Evolutionary conservation across 495 filamentous ascomycete species (phyloP).

Genomic region (Umbilicaria muhlenbergii): DNA sequence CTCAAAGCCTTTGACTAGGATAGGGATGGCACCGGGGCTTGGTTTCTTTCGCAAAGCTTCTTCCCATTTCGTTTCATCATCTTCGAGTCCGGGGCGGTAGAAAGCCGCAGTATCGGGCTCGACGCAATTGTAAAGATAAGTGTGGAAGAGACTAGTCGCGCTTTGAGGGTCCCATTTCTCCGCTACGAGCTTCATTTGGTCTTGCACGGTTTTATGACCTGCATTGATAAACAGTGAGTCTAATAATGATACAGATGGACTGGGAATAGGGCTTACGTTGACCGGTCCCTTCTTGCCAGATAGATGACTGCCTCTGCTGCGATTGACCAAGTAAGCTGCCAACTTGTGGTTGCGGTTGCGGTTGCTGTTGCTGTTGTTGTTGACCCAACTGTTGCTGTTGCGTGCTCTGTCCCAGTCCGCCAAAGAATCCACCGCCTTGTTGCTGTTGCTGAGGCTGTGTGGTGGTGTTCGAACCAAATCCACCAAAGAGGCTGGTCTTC

Average conservation of each 20-base stretch:
- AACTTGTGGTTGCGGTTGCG: slow-evolving; percentile 24
- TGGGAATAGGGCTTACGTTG: too few species aligned
- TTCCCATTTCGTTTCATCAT: slow-evolving; percentile 82
- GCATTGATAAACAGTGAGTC: background rate
- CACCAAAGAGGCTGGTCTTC: slow-evolving; percentile 12
- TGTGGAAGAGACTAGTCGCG: slow-evolving; percentile 62
- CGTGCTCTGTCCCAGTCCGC: slow-evolving; percentile 8
- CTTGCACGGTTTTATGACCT: slow-evolving; percentile 68
- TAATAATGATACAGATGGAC: too few species aligned
- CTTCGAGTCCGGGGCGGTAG: slow-evolving; percentile 59
- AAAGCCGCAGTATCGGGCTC: slow-evolving; percentile 63
- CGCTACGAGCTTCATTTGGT: slow-evolving; percentile 64
- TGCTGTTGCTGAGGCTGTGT: slow-evolving; percentile 23
- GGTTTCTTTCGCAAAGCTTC: slow-evolving; percentile 79
- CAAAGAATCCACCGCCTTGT: slow-evolving; percentile 22
- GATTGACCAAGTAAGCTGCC: slow-evolving; percentile 12
- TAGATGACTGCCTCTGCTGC: background rate
- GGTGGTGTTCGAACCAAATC: slow-evolving; percentile 1
- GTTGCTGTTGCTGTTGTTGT: slow-evolving; percentile 18
- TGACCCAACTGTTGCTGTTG: slow-evolving; percentile 16
- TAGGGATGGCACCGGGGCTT: slow-evolving; percentile 58
- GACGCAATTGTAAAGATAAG: slow-evolving; percentile 91
- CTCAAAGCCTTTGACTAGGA: slow-evolving; percentile 51
- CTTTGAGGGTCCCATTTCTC: slow-evolving; percentile 71
- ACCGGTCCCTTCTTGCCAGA: too few species aligned